A percentile compares a stretch with the other conserved stretches of the same genome.
Conservation (phyloP, 2,329 filamentous ascomycete genomes). For the Aspergillus sp. region DNA sequence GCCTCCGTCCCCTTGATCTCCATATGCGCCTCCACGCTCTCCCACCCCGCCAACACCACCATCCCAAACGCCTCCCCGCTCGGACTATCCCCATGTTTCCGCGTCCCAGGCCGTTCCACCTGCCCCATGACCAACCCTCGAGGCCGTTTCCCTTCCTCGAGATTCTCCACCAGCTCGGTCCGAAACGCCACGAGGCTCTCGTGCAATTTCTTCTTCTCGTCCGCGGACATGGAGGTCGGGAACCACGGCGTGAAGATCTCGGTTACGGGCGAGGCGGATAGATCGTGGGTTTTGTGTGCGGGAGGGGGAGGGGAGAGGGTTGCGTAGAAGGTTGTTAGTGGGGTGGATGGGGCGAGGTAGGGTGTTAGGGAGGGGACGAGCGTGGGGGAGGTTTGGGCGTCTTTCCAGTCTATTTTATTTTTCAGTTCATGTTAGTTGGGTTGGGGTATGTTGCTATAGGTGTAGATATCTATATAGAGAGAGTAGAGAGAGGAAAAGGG, state of each 20-base stretch:
- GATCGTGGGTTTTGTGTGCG: constrained; percentile 25
- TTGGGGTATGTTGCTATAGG: too few relatives aligned
- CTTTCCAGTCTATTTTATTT: constrained; percentile 34
- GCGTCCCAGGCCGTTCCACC: constrained; percentile 37
- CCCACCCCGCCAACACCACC: constrained; percentile 54
- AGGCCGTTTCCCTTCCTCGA: constrained; percentile 27
- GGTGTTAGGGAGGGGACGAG: constrained; percentile 15
- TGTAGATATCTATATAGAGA: not conserved
- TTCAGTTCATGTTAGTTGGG: too few relatives aligned
- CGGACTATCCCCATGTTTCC: constrained; percentile 39
- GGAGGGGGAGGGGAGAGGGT: constrained; percentile 32
- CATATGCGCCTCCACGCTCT: constrained; percentile 53
- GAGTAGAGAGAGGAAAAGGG: not conserved
- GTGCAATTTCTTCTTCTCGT: constrained; percentile 32
- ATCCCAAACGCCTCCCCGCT: constrained; percentile 47
- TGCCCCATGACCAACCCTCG: constrained; percentile 40
- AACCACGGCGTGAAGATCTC: constrained; percentile 53
- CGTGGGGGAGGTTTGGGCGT: constrained; percentile 25
- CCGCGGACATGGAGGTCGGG: constrained; percentile 33
- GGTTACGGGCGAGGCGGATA: constrained; percentile 48
- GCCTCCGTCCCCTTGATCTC: constrained; percentile 47
- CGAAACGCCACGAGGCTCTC: constrained; percentile 43
- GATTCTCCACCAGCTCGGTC: constrained; percentile 33
- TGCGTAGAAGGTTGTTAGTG: constrained; percentile 30
- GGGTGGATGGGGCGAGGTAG: constrained; percentile 22